phyloP scores from a whole-genome alignment of 345 rosid genomes.

The Gossypioides kirkii region DNA sequence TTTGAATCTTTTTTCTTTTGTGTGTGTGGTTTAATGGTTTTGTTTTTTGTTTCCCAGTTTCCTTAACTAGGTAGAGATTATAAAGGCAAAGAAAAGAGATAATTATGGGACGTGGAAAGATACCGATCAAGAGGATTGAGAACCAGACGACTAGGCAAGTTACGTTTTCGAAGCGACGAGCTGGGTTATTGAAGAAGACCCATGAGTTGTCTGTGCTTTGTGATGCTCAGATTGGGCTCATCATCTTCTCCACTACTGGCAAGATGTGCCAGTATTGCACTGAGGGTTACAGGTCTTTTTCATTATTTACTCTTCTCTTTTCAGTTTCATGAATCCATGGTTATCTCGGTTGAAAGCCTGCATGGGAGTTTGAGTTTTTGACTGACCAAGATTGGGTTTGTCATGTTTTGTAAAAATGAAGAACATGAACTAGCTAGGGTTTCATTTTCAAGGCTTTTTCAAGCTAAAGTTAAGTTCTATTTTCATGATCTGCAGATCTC shows the following conservation, averaged over 20 bases:
- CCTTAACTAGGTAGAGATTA: not conserved
- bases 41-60: not conserved
- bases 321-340: not conserved
- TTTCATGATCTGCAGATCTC: not conserved
- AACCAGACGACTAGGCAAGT: slow-evolving; percentile 23
- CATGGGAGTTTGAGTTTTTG: not conserved
- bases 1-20: not conserved
- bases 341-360: not conserved
- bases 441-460: not conserved
- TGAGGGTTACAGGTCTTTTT: slow-evolving; percentile 10
- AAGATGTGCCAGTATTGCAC: slow-evolving; percentile 20
- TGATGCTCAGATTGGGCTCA: slow-evolving; percentile 23
- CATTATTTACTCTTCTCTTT: not conserved
- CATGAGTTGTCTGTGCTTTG: slow-evolving; percentile 22
- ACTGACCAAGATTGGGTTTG: not conserved
- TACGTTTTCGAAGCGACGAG: slow-evolving; percentile 17
- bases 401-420: too few species aligned
- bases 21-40: not conserved
- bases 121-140: slow-evolving; percentile 23
- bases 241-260: slow-evolving; percentile 23
- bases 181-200: slow-evolving; percentile 23
- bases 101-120: slow-evolving; percentile 21
- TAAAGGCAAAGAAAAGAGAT: not conserved
- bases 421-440: slow-evolving; percentile 8
- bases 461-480: not conserved